These are phyloP conservation scores for Tricharina praecox DNA, from an alignment of 495 filamentous ascomycete species.

Conservation along the genomic window DNA sequence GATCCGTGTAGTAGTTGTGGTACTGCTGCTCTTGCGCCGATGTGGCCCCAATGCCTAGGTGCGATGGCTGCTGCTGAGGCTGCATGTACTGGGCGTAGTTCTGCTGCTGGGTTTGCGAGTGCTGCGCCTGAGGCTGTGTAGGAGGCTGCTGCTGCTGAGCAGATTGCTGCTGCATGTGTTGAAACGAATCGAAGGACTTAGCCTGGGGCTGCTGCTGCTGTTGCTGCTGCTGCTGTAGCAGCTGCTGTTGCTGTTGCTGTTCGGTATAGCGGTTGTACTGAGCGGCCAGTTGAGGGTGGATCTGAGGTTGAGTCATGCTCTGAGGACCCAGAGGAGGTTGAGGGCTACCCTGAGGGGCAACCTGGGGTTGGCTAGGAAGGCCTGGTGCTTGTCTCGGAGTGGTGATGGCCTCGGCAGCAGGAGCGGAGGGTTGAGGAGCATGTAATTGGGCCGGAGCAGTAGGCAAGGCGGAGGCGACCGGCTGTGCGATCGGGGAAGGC, in stretches of 20 bases:
- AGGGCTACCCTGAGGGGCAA: conserved; percentile 20
- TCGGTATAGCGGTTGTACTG: conserved; percentile 60
- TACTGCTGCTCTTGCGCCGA: conserved; percentile 49
- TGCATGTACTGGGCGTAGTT: conserved; percentile 64
- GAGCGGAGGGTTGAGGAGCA: conserved; percentile 31
- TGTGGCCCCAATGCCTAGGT: conserved; percentile 29
- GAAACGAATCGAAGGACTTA: conserved; percentile 79
- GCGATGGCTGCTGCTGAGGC: conserved; percentile 73
- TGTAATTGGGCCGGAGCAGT: conserved; percentile 33
- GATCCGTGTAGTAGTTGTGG: conserved; percentile 53
- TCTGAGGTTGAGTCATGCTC: conserved; percentile 31
- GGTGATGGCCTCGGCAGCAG: conserved; percentile 43
- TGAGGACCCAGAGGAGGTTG: conserved; percentile 35
- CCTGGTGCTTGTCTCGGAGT: conserved; percentile 52
- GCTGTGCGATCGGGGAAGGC: conserved; percentile 78
- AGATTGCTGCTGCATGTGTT: conserved; percentile 40
- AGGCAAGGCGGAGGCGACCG: conserved; percentile 78
- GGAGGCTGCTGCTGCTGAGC: conserved; percentile 32
- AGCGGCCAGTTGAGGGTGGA: conserved; percentile 19
- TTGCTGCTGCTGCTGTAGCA: too few relatives aligned
- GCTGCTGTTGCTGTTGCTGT: too few relatives aligned
- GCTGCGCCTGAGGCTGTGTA: conserved; percentile 47
- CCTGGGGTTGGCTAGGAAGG: conserved; percentile 48
- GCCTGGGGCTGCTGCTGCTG: conserved; percentile 36
- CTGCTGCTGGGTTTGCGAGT: conserved; percentile 35